These are phyloP conservation scores for Boletus eberwhitei DNA, from an alignment of 768 basidiomycete species.

Conservation along the genomic window DNA sequence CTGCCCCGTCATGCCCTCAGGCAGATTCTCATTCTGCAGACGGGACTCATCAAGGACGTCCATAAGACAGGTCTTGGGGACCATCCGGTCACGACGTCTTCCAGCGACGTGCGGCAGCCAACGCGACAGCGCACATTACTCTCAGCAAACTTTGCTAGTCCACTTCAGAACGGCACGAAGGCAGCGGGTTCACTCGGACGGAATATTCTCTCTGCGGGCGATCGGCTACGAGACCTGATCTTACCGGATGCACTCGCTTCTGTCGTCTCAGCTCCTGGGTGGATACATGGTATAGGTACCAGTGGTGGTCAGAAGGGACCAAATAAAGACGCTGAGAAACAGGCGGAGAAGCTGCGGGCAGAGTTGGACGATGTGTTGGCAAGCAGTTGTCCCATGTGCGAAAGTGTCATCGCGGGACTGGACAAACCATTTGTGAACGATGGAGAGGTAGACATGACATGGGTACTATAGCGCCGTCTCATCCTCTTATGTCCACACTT, in stretches of 20 bases:
- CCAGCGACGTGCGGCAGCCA: constrained; percentile 41
- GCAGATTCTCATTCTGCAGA: constrained; percentile 82
- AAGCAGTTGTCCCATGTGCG: constrained; percentile 90
- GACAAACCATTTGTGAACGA: constrained; percentile 84
- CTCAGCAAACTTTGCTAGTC: constrained; percentile 67
- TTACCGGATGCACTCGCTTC: constrained; percentile 89
- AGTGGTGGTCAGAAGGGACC: constrained; percentile 44
- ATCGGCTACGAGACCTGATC: constrained; percentile 87
- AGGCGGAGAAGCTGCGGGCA: constrained; percentile 66
- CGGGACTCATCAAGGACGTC: constrained; percentile 66
- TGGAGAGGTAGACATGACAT: constrained; percentile 75
- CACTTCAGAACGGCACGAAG: constrained; percentile 60
- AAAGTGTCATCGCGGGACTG: constrained; percentile 78
- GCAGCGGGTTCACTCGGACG: constrained; percentile 69
- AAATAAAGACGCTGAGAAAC: constrained; percentile 51
- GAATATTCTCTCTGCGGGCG: constrained; percentile 84
- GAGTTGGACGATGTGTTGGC: constrained; percentile 91
- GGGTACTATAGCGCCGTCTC: constrained; percentile 51
- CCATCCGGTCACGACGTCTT: constrained; percentile 32
- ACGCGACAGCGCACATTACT: constrained; percentile 61
- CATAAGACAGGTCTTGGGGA: constrained; percentile 31
- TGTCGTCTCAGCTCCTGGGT: constrained; percentile 72
- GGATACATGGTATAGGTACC: constrained; percentile 67
- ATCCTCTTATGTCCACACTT: background rate
- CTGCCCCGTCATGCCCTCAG: constrained; percentile 78